Conservation (phyloP, 805 yeast species). For the Kregervanrija fluxuum region DNA sequence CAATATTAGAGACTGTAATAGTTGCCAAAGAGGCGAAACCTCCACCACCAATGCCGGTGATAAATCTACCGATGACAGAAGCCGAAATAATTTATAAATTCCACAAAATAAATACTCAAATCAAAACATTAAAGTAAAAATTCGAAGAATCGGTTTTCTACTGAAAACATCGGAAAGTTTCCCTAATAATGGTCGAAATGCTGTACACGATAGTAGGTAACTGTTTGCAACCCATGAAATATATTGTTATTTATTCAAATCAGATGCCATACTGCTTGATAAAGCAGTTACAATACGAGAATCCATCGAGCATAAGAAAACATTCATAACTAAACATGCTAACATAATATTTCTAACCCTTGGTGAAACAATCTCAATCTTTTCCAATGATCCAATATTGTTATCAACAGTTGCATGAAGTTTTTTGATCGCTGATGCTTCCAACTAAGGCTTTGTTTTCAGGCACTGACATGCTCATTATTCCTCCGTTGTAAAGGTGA, state of each 20-base stretch:
- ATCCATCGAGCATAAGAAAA: conserved; percentile 41
- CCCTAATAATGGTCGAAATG: conserved; percentile 49
- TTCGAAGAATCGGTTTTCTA: conserved; percentile 29
- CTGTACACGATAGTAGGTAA: conserved; percentile 32
- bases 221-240: conserved; percentile 34
- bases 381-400: too few relatives aligned
- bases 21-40: conserved; percentile 72
- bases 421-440: too few relatives aligned
- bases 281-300: conserved; percentile 47
- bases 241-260: conserved; percentile 35
- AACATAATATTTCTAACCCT: not conserved
- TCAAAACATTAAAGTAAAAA: conserved; percentile 27
- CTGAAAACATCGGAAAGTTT: conserved; percentile 47
- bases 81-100: conserved; percentile 31
- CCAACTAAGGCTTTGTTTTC: too few relatives aligned
- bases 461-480: too few relatives aligned
- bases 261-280: conserved; percentile 42
- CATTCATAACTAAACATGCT: conserved; percentile 13
- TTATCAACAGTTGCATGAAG: too few relatives aligned
- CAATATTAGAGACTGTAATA: conserved; percentile 66
- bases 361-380: too few relatives aligned
- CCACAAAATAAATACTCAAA: conserved; percentile 36
- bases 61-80: conserved; percentile 49
- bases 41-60: conserved; percentile 88
- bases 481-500: too few relatives aligned